Percentiles rank a stretch among this genome's conserved stretches.
Evolutionary conservation across 106 monocot genomes (phyloP).

Genomic region (Triglochin maritima): DNA sequence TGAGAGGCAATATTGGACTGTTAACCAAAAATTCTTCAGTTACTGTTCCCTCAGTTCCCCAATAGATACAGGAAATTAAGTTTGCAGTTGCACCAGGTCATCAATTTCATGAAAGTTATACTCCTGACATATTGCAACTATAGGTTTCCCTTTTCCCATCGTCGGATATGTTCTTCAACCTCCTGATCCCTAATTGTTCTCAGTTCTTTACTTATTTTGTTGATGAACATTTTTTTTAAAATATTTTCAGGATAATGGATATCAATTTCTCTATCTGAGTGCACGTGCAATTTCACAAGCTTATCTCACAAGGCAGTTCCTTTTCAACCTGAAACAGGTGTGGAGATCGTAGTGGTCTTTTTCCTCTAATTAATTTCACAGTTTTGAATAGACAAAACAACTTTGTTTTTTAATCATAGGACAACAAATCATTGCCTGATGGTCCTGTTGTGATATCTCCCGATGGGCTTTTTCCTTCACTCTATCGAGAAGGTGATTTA

Average conservation of each 20-base stretch:
- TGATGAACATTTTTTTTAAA: neutral
- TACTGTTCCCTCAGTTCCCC: too few relatives aligned
- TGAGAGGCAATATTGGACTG: too few relatives aligned
- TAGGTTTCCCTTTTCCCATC: too few relatives aligned
- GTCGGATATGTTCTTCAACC: too few relatives aligned
- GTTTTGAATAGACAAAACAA: neutral
- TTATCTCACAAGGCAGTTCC: constrained; percentile 66
- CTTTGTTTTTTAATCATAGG: constrained; percentile 19
- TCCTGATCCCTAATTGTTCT: neutral
- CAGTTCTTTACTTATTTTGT: neutral
- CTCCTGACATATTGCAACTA: too few relatives aligned
- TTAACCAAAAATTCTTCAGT: too few relatives aligned
- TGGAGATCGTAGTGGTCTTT: neutral
- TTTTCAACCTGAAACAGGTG: constrained; percentile 85
- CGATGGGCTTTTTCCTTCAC: constrained; percentile 86
- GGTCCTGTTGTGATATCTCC: constrained; percentile 95
- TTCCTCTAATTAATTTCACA: too few relatives aligned
- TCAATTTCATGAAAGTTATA: too few relatives aligned
- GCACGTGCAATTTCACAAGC: constrained; percentile 89
- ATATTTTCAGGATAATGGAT: constrained; percentile 75
- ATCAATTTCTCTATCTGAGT: constrained; percentile 85
- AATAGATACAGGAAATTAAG: too few relatives aligned
- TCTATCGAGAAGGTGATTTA: constrained; percentile 82
- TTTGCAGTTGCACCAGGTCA: too few relatives aligned
- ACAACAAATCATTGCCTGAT: constrained; percentile 76